Evolutionary conservation across 2,329 filamentous ascomycete species (phyloP).

Genomic region (Penicillium expansum): DNA sequence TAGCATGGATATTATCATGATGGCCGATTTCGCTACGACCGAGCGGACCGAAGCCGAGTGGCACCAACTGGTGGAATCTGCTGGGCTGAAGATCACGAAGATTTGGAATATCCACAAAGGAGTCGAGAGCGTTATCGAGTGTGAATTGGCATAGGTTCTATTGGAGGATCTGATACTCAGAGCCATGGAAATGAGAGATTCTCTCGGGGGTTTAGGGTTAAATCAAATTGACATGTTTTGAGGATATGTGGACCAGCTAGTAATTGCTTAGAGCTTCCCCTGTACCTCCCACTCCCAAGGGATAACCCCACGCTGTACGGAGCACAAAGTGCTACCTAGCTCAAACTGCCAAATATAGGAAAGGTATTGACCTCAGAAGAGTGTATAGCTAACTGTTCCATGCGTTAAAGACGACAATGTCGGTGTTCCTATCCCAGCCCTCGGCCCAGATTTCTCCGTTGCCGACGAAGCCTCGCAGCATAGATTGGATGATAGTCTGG

Average conservation of each 20-base stretch:
- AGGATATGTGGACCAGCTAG: background rate
- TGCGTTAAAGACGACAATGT: too few relatives aligned
- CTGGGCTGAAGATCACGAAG: conserved; percentile 38
- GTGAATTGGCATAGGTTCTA: conserved; percentile 16
- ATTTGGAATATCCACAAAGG: conserved; percentile 29
- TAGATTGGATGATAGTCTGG: too few relatives aligned
- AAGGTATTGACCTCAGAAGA: background rate
- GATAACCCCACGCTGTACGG: too few relatives aligned
- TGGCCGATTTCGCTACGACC: conserved; percentile 37
- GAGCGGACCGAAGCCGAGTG: conserved; percentile 45
- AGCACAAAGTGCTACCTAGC: too few relatives aligned
- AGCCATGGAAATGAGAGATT: too few relatives aligned
- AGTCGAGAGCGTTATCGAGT: conserved; percentile 28
- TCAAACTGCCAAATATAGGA: background rate
- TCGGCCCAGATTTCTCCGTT: too few relatives aligned
- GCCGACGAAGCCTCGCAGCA: too few relatives aligned
- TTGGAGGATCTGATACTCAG: background rate
- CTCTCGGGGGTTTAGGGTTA: too few relatives aligned
- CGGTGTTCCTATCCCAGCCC: too few relatives aligned
- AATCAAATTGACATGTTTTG: too few relatives aligned
- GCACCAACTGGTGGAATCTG: conserved; percentile 31
- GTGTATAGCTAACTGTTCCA: background rate
- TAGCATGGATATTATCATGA: conserved; percentile 45
- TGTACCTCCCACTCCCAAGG: too few relatives aligned
- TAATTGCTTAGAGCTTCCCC: too few relatives aligned